Evolutionary conservation across 371 early-diverging fungal species (phyloP).

Genomic region (Modicella reniformis): DNA sequence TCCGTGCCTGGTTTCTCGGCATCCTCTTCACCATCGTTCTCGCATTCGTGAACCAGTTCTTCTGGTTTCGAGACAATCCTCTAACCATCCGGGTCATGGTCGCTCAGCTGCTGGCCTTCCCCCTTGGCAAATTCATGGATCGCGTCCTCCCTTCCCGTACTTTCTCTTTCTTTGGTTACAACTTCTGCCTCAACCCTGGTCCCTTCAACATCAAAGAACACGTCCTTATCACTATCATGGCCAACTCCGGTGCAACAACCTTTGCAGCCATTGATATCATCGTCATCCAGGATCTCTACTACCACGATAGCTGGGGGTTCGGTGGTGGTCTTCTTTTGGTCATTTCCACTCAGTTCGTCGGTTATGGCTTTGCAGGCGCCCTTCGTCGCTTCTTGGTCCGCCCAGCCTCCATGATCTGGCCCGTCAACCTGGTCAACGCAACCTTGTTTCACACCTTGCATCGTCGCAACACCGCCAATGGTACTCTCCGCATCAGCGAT

Average conservation of each 20-base stretch:
- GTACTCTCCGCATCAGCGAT: slow-evolving; percentile 37
- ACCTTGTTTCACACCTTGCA: slow-evolving; percentile 83
- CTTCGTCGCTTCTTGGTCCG: slow-evolving; percentile 80
- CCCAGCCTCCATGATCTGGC: slow-evolving; percentile 91
- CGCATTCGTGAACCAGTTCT: slow-evolving; percentile 78
- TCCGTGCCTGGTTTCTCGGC: slow-evolving; percentile 80
- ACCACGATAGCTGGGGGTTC: slow-evolving; percentile 70
- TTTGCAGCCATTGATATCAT: slow-evolving; percentile 82
- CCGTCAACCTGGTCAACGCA: slow-evolving; percentile 76
- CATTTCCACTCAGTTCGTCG: slow-evolving; percentile 77
- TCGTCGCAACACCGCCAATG: slow-evolving; percentile 49
- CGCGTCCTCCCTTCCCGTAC: slow-evolving; percentile 72
- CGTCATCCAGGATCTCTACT: slow-evolving; percentile 73
- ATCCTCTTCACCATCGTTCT: slow-evolving; percentile 69
- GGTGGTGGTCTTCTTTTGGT: slow-evolving; percentile 72
- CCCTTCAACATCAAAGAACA: slow-evolving; percentile 86
- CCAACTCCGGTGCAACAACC: slow-evolving; percentile 68
- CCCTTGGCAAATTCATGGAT: slow-evolving; percentile 71
- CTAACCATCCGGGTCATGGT: slow-evolving; percentile 71
- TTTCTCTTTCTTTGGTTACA: slow-evolving; percentile 63
- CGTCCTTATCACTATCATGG: slow-evolving; percentile 72
- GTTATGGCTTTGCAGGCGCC: slow-evolving; percentile 88
- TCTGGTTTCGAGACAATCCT: slow-evolving; percentile 79
- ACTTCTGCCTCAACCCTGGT: slow-evolving; percentile 72
- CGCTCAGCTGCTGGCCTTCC: slow-evolving; percentile 76